A percentile compares a stretch with the other conserved stretches of the same genome.
Evolutionary conservation across 2,329 filamentous ascomycete species (phyloP).

Genomic region (Didymella lethalis): DNA sequence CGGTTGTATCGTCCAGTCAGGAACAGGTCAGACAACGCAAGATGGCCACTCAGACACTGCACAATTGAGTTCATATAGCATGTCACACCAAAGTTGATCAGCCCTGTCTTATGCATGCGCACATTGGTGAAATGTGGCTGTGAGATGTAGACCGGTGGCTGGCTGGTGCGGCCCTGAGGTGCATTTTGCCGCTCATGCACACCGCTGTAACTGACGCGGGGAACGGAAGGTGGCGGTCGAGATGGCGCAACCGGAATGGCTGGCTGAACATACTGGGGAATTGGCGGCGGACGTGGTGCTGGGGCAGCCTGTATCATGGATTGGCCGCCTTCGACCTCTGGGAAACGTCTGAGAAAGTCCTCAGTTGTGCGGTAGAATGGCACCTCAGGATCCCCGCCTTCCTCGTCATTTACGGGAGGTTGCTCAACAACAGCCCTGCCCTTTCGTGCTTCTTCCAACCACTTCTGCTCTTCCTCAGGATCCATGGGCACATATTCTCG

Average conservation of each 20-base stretch:
- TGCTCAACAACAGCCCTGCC: constrained; percentile 63
- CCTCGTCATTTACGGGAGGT: constrained; percentile 40
- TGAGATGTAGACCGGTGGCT: constrained; percentile 56
- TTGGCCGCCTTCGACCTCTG: constrained; percentile 68
- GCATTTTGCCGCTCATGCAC: constrained; percentile 67
- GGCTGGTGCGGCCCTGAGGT: constrained; percentile 44
- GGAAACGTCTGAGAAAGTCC: constrained; percentile 84
- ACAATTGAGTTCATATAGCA: constrained; percentile 95
- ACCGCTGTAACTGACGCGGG: constrained; percentile 78
- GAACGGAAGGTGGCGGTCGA: constrained; percentile 65
- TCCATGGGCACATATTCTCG: constrained; percentile 75
- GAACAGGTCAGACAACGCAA: constrained; percentile 69
- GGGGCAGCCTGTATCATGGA: constrained; percentile 60
- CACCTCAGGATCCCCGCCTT: constrained; percentile 39
- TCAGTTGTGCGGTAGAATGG: constrained; percentile 72
- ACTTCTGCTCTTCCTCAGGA: constrained; percentile 79
- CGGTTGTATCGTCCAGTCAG: constrained; percentile 67
- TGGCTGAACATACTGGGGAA: constrained; percentile 59
- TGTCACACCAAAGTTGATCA: constrained; percentile 81
- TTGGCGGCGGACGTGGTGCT: constrained; percentile 47
- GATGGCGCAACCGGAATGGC: constrained; percentile 66
- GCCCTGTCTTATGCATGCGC: constrained; percentile 70
- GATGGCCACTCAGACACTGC: constrained; percentile 80
- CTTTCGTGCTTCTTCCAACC: constrained; percentile 77
- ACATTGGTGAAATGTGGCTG: constrained; percentile 55